These are phyloP conservation scores for Malassezia sympodialis DNA, from an alignment of 1,284 basidiomycete species.

Conservation along the genomic window DNA sequence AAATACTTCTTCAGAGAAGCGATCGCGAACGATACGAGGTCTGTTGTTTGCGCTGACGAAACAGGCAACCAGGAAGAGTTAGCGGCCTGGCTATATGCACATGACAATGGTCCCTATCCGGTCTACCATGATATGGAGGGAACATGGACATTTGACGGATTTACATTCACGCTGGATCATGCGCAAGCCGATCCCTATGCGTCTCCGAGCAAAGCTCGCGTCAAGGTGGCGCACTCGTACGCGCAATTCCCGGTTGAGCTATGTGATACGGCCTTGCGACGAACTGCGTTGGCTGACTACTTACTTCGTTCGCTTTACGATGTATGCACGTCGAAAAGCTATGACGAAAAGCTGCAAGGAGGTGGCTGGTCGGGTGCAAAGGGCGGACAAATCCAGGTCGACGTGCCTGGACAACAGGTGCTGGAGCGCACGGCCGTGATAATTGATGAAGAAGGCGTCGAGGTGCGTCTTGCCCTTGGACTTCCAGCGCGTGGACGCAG, in stretches of 20 bases:
- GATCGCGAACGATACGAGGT: not conserved
- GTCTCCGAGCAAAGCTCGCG: conserved; percentile 12
- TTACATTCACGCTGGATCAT: conserved; percentile 13
- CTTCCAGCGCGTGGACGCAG: conserved; percentile 18
- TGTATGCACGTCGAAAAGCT: not conserved
- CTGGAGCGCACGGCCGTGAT: conserved; percentile 17
- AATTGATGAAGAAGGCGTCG: conserved; percentile 9
- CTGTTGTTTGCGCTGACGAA: not conserved
- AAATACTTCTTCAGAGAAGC: not conserved
- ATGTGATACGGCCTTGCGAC: not conserved
- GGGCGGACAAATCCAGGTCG: conserved; percentile 18
- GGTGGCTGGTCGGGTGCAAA: conserved; percentile 14
- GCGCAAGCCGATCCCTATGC: conserved; percentile 19
- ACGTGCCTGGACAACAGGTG: conserved; percentile 15
- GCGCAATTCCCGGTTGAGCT: conserved; percentile 1
- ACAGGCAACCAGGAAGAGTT: not conserved
- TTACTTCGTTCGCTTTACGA: conserved; percentile 2
- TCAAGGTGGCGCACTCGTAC: conserved; percentile 3
- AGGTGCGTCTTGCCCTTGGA: conserved; percentile 15
- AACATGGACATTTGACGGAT: conserved; percentile 10
- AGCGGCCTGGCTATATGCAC: not conserved
- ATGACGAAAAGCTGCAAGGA: conserved; percentile 1
- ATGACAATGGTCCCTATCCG: conserved; percentile 14
- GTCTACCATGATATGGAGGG: conserved; percentile 19
- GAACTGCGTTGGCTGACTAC: conserved; percentile 14